Evolutionary conservation across 768 basidiomycete species (phyloP).

Genomic region (Strobilomyces confusus): DNA sequence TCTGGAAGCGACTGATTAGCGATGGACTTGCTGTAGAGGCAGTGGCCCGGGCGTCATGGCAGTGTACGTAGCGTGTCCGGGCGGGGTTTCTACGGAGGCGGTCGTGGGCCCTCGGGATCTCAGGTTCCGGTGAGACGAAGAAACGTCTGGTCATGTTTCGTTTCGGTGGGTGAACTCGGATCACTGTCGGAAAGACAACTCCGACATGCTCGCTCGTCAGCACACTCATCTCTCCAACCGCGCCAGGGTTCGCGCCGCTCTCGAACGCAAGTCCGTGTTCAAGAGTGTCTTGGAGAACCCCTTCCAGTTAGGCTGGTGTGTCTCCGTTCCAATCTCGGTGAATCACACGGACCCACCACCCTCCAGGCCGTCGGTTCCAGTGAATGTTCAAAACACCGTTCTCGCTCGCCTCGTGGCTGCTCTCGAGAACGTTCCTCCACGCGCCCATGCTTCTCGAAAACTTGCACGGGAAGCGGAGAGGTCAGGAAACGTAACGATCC

Average conservation of each 20-base stretch:
- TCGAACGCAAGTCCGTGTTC: conserved; percentile 62
- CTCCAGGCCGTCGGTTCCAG: conserved; percentile 58
- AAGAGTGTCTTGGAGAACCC: conserved; percentile 72
- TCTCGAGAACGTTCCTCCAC: conserved; percentile 46
- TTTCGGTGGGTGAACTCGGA: background rate
- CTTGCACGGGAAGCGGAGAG: background rate
- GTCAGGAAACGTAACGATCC: conserved; percentile 28
- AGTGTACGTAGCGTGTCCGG: no score
- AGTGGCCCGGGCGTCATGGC: no score
- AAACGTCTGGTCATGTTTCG: no score
- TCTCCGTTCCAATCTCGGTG: conserved; percentile 7
- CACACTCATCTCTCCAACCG: conserved; percentile 64
- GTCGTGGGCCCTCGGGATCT: no score
- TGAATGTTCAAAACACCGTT: conserved; percentile 58
- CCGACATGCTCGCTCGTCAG: conserved; percentile 35
- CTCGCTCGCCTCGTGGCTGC: conserved; percentile 48
- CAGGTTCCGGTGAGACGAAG: no score
- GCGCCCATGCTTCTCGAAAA: conserved; percentile 24
- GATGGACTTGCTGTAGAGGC: no score
- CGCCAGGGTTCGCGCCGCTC: conserved; percentile 39
- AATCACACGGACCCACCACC: background rate
- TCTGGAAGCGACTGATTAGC: background rate
- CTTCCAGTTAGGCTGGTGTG: conserved; percentile 64
- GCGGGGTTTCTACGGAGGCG: no score
- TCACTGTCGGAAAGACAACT: background rate